Base-by-base conservation (phyloP, 108 stramenopile genomes). In the Thalassiosira profunda region DNA sequence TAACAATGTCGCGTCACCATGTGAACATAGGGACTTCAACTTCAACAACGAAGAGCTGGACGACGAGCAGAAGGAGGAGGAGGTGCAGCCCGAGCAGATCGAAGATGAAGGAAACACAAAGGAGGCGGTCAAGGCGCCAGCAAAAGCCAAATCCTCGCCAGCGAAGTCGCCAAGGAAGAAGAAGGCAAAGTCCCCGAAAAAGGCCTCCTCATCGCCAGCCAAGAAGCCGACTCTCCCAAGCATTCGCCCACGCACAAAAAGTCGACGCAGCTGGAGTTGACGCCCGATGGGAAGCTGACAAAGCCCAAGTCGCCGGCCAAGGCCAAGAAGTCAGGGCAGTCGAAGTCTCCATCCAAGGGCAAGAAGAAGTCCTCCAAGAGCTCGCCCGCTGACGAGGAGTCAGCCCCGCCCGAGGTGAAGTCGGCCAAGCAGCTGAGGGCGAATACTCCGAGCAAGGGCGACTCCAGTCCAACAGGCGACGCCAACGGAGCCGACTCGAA, bases 181-280 rank as follows among this genome's bases (percentile, higher is more conserved):
- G 42, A 18, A 42, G n/a, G 42, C 18, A 11, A 7, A 21, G 4
- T 57, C 42, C 40, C 42, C 41, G 0, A 44, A 44, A 11, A 44
- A 44, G 3, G 21, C 4, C 6, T 11, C 15, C 34, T 33, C 54
- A 9, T 37, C 55, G 5, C 55, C 34, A 2, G 35, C 10, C 8
- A 44, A 5, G n/a, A 4, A 14, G 20, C 11, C 20, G 11, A 12
- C 9, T 12, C 48, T 9, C n/a, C 11, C 8, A 49, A 49, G 3
- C 35, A 38, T 45, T 8, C 56, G 21, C 4, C 56, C n/a, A n/a
- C n/a, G n/a, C n/a, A n/a, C n/a, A 56, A 56, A 18, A 57, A 57
- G 5, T 23, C 8, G 12, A 8, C 3, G 0, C 14, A 57, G 56
- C n/a, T n/a, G n/a, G n/a, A n/a, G n/a, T n/a, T n/a, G n/a, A n/a